Evolutionary conservation across 352 stramenopile species (phyloP), one percentile per base, ranked within the genome.

Genomic region (Pythium chondricola): DNA sequence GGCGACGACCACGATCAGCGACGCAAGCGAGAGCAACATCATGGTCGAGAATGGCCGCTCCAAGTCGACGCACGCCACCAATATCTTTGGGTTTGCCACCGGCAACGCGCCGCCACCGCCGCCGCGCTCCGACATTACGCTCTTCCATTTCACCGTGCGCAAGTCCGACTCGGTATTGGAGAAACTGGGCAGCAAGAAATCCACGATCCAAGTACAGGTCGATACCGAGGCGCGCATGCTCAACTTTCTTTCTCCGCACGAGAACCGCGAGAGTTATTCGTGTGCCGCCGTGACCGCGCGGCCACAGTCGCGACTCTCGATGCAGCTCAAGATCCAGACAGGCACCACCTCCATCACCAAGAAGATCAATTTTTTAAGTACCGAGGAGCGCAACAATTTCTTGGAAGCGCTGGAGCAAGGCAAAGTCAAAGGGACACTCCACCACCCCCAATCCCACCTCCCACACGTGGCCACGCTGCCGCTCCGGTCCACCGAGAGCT

Each of bases 251-350:
- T 88, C 78, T 38, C 73, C 79, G 6, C 74, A 88, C 48, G 81
- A 89, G 38, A 71, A 70, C 42, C 63, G 75, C 13, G 82, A 93
- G 57, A 85, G 80, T 44, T 91, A 86, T 48, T 89, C 75, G 46
- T 93, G 79, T 37, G 77, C 82, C 0, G 75, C 79, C 0, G 76
- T 91, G 22, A 90, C 80, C 21, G 82, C 82, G 45, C 80, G 80
- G 22, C 72, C 79, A n/a, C 73, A 90, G 58, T 84, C 76, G 6
- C 61, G 79, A 0, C 58, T 90, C 6, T 77, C 75, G 22, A 85
- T 93, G 68, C 82, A 93, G 53, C 71, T 93, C 48, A 89, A 88
- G 61, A 93, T 93, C 51, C 79, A 91, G 61, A 89, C 75, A 4
- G 65, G 65, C 26, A 77, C 73, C 26, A 72, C 73, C n/a, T 72